Evolutionary conservation across 441 rosid genomes (phyloP).

Genomic region (Lepidium campestre): DNA sequence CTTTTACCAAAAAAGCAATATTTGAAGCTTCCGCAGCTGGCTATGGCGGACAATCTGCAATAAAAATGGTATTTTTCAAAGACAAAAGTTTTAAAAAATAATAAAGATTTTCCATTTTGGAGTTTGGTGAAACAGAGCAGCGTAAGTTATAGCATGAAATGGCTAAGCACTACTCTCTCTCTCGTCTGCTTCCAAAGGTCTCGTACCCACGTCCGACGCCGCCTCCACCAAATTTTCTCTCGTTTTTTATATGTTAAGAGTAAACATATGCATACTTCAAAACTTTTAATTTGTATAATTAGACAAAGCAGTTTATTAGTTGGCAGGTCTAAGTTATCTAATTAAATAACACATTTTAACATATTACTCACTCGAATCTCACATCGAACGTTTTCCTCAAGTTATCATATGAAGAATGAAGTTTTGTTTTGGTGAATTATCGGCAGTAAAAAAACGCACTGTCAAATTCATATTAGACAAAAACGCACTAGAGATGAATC

Average conservation of each 20-base stretch:
- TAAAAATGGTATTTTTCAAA: background rate
- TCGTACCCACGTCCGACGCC: constrained; percentile 24
- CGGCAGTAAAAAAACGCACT: no score
- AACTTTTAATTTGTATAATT: background rate
- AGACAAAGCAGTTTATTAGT: background rate
- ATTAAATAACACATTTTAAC: background rate
- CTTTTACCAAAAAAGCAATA: background rate
- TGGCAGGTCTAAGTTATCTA: background rate
- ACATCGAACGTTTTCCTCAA: background rate
- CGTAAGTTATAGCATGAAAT: constrained; percentile 18
- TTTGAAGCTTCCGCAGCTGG: background rate
- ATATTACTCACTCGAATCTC: background rate
- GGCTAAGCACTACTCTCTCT: constrained; percentile 19
- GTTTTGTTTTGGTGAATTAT: no score
- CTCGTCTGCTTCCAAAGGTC: constrained; percentile 13
- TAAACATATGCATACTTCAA: background rate
- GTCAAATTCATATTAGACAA: background rate
- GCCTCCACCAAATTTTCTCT: constrained; percentile 1
- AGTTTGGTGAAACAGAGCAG: background rate
- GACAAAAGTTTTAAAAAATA: background rate
- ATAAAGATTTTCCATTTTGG: background rate
- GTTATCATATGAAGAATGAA: no score
- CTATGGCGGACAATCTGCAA: background rate
- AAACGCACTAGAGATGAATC: background rate
- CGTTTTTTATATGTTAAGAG: background rate